Conservation (phyloP, 352 stramenopile genomes). For the Phytopythium cucurbitacearum region DNA sequence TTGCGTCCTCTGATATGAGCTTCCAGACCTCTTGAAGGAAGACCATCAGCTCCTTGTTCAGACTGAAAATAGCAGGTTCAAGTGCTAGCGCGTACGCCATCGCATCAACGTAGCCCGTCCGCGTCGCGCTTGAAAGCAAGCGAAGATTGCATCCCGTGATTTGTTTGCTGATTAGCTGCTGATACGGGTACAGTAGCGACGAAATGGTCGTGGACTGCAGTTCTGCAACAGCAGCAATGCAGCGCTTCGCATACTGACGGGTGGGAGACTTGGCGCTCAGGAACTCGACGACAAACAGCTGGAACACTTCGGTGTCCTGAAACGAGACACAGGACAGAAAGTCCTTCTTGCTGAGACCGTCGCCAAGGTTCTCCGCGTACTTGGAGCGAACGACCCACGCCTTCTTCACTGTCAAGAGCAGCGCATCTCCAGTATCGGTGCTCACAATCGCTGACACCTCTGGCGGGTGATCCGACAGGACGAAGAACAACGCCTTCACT, state of each 20-base stretch:
- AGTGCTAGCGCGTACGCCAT: conserved; percentile 79
- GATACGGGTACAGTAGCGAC: conserved; percentile 75
- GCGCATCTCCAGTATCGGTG: conserved; percentile 54
- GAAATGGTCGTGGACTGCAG: conserved; percentile 58
- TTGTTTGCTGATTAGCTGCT: conserved; percentile 82
- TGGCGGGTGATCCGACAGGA: conserved; percentile 79
- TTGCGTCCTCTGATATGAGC: conserved; percentile 72
- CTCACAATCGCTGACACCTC: conserved; percentile 83
- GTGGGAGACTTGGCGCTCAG: conserved; percentile 70
- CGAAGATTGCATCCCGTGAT: conserved; percentile 77
- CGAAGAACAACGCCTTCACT: conserved; percentile 83
- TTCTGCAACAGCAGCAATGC: conserved; percentile 52
- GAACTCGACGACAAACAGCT: conserved; percentile 87
- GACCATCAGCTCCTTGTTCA: conserved; percentile 83
- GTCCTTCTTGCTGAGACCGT: conserved; percentile 45
- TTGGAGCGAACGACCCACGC: conserved; percentile 38
- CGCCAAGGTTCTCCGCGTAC: conserved; percentile 30
- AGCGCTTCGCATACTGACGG: conserved; percentile 66
- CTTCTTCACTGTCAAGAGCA: conserved; percentile 56
- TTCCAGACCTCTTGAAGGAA: conserved; percentile 87
- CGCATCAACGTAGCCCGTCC: conserved; percentile 80
- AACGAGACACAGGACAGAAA: conserved; percentile 73
- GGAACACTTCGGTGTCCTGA: conserved; percentile 82
- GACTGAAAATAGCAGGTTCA: conserved; percentile 69
- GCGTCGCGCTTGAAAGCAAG: conserved; percentile 58